Evolutionary conservation across 2,329 filamentous ascomycete species (phyloP).

Genomic region (Fusarium multiceps): DNA sequence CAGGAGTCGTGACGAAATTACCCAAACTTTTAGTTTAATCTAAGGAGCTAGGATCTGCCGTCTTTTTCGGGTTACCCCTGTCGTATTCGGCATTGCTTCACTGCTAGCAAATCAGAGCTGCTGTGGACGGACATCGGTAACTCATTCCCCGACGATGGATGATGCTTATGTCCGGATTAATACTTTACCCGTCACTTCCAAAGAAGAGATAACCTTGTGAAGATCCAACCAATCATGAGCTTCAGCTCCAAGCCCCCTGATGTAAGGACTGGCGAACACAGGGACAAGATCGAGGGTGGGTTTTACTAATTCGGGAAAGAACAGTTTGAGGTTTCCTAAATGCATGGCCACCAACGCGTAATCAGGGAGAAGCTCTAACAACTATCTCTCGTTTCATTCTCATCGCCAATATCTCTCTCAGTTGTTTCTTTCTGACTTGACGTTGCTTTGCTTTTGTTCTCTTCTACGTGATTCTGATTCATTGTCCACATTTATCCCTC

Average conservation of each 20-base stretch:
- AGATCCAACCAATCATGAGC: conserved; percentile 24
- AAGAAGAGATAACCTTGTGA: neutral
- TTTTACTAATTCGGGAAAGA: conserved; percentile 30
- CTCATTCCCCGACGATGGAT: conserved; percentile 7
- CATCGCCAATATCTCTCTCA: neutral
- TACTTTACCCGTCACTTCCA: conserved; percentile 6
- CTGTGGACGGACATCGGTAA: conserved; percentile 13
- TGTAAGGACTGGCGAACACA: too few relatives aligned
- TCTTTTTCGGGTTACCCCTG: conserved; percentile 11
- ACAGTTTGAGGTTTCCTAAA: conserved; percentile 36
- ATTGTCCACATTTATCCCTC: neutral
- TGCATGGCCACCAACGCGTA: conserved; percentile 31
- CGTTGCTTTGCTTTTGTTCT: conserved; percentile 1
- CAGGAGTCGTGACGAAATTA: conserved; percentile 22
- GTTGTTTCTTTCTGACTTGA: neutral
- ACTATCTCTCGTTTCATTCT: neutral
- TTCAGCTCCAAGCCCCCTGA: neutral
- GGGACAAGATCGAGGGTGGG: too few relatives aligned
- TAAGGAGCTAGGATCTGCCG: conserved; percentile 9
- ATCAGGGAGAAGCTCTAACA: conserved; percentile 26
- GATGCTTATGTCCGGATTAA: conserved; percentile 24
- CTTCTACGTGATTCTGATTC: conserved; percentile 1
- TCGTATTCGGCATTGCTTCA: conserved; percentile 32
- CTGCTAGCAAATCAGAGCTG: conserved; percentile 17
- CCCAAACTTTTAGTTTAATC: conserved; percentile 34